A percentile compares a stretch with the other conserved stretches of the same genome.
Evolutionary conservation across 345 rosid species (phyloP).

Genomic region (Eucalyptus fibrosa): DNA sequence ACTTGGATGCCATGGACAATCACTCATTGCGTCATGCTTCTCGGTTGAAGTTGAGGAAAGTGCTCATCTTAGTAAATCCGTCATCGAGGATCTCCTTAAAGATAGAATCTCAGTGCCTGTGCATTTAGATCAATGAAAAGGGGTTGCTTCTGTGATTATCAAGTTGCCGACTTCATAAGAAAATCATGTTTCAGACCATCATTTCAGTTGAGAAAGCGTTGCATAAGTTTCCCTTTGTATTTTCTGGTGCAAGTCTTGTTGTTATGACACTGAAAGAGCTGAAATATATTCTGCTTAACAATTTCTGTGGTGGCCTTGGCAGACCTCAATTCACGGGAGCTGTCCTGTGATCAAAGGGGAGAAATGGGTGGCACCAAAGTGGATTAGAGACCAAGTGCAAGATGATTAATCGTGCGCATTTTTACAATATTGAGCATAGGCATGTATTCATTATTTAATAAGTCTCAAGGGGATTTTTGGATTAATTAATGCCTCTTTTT

Average conservation of each 20-base stretch:
- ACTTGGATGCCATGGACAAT: background rate
- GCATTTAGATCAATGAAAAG: background rate
- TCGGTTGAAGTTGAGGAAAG: background rate
- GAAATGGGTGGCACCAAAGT: constrained; percentile 93
- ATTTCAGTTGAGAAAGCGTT: no score
- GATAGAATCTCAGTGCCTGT: background rate
- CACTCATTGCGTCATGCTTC: background rate
- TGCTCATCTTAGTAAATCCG: background rate
- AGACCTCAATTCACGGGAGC: constrained; percentile 86
- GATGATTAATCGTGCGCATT: background rate
- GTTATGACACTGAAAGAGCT: background rate
- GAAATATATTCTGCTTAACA: background rate
- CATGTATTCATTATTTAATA: background rate
- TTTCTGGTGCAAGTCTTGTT: background rate
- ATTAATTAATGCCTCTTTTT: background rate
- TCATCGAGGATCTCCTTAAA: background rate
- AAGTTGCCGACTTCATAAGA: background rate
- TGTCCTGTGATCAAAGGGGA: constrained; percentile 64
- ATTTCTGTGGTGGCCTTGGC: constrained; percentile 1
- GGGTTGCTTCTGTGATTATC: background rate
- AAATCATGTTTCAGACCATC: background rate
- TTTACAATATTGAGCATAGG: background rate
- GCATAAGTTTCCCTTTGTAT: background rate
- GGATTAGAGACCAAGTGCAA: constrained; percentile 62
- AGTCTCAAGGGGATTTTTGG: background rate